Percentiles rank a stretch among this genome's conserved stretches.
phyloP scores from a whole-genome alignment of 1,284 basidiomycete species.

The Tetrapyrgos nigripes region DNA sequence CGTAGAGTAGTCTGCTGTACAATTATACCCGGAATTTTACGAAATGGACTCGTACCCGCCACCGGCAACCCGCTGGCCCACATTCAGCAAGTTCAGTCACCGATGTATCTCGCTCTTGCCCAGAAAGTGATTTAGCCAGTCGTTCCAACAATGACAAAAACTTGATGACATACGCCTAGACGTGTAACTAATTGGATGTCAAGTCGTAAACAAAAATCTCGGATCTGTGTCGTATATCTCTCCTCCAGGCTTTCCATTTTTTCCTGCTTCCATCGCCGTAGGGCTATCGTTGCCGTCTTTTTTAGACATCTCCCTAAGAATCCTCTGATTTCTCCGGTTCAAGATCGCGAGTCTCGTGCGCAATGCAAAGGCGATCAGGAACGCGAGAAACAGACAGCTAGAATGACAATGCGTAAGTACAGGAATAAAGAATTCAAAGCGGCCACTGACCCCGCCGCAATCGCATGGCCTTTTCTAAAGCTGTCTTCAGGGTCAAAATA shows the following conservation, averaged over 20 bases:
- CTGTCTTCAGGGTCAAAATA: slow-evolving; percentile 58
- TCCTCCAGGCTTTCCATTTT: background rate
- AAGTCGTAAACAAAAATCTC: slow-evolving; percentile 12
- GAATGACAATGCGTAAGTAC: background rate
- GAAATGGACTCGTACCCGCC: too few species aligned
- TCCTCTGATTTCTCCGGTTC: slow-evolving; percentile 25
- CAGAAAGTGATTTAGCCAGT: too few species aligned
- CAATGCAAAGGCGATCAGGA: slow-evolving; percentile 79
- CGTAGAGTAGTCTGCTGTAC: too few species aligned
- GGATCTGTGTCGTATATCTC: slow-evolving; percentile 18
- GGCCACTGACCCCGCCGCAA: slow-evolving; percentile 51
- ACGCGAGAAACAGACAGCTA: slow-evolving; percentile 40
- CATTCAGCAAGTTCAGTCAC: too few species aligned
- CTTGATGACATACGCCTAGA: too few species aligned
- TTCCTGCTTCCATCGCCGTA: slow-evolving; percentile 8
- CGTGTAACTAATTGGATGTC: too few species aligned
- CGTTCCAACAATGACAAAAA: too few species aligned
- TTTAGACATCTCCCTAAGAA: slow-evolving; percentile 13
- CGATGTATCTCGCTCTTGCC: too few species aligned
- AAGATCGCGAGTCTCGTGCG: slow-evolving; percentile 80
- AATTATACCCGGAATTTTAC: too few species aligned
- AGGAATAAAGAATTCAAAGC: background rate
- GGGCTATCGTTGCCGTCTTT: too few species aligned
- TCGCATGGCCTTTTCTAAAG: slow-evolving; percentile 58
- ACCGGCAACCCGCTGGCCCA: too few species aligned